Base-by-base conservation (phyloP, 352 stramenopile genomes). In the Elongisporangium senticosum region DNA sequence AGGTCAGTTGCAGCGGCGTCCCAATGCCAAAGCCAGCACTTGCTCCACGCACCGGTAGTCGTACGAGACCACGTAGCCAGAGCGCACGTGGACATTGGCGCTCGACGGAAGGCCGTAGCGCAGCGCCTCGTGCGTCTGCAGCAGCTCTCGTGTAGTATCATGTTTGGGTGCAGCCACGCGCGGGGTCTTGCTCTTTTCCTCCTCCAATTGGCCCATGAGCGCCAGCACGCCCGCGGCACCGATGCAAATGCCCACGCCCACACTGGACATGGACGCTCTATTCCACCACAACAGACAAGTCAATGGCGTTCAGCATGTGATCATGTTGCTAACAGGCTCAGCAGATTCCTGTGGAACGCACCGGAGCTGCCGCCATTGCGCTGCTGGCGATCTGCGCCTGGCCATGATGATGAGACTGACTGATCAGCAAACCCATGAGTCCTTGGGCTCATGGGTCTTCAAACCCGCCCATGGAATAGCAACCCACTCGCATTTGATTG, bases 11-110 rank as follows among this genome's bases (percentile, higher is more conserved):
- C 20, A 55, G 22, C 22, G 22, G 21, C 49, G 49, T 15, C 20
- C 58, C 0, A 26, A 49, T 15, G 39, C 33, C n/a, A 39, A 49
- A 51, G 15, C 13, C 26, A 26, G 4, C 13, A 19, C 0, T 11
- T 20, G n/a, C n/a, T n/a, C n/a, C 13, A 67, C 56, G 3, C 56
- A 91, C 84, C 84, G 77, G 55, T 86, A 87, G 68, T 96, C 86
- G 61, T 93, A 96, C 7, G 83, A 86, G 21, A 90, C 75, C 48
- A 93, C 81, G 69, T 95, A 96, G 50, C 84, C 87, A 0, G 79
- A 76, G 17, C 83, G 83, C 26, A 90, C 75, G 40, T 82, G 77
- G 28, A 95, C 74, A 53, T 93, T 93, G 21, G 63, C 62, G 49
- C 69, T 65, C 2, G 85, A 95, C 4, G 85, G 85, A 2, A 68